Evolutionary conservation across 148 eudicot genomes (phyloP), one percentile per base, ranked within the genome.

Genomic region (Rhododendron simsii): DNA sequence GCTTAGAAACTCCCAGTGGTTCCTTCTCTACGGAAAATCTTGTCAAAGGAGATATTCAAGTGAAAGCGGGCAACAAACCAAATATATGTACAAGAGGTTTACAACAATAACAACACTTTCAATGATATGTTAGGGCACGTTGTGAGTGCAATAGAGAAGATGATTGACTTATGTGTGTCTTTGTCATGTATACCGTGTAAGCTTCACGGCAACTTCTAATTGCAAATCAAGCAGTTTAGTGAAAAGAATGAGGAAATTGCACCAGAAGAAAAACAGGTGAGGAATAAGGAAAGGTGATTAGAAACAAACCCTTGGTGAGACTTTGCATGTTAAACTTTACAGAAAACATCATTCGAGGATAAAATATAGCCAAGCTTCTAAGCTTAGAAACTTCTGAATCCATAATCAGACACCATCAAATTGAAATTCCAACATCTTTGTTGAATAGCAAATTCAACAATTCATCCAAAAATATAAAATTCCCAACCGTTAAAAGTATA

Each of bases 311-410:
- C 35, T 28, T 11, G 16, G 35, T 12, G 16, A 73, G 20, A 37
- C 48, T 76, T 47, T 26, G 39, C 50, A 16, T 39, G 80, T 45
- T 47, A 12, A 44, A 11, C 55, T 44, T 21, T 3, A 78, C 16
- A 78, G 26, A 41, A 45, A 47, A 44, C 15, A 23, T 78, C 23
- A 18, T 75, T 37, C 18, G 44, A 47, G n/a, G 81, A 78, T 10
- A 41, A 3, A 45, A 44, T 2, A 45, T 23, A 44, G 45, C 53
- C 48, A 78, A 14, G 82, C 61, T 80, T 23, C 20, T 4, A 21
- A 80, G 63, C 61, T 80, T 41, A 50, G 63, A 50, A 81, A 57
- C 69, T 33, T 28, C 83, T 35, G 69, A 81, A 81, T 30, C 45
- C 3, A 53, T 81, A 55, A 47, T 80, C 69, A 53, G 83, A 55